phyloP scores from a whole-genome alignment of 2,329 filamentous ascomycete species.

The Alternaria novae-zelandiae region DNA sequence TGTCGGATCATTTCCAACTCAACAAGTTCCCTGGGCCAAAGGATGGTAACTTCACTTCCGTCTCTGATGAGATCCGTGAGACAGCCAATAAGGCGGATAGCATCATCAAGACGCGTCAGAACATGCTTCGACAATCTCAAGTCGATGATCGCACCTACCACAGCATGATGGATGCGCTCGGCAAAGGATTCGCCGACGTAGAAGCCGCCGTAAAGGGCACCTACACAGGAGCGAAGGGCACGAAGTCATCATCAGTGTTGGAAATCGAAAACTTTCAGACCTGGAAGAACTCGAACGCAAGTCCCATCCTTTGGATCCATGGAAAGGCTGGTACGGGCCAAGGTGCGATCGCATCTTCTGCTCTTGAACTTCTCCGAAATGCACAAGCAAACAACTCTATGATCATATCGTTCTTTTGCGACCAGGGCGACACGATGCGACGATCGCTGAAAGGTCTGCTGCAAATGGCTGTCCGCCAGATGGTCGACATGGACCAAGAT shows the following conservation, averaged over 20 bases:
- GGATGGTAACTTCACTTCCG: conserved; percentile 34
- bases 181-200: conserved; percentile 27
- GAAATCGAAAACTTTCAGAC: conserved; percentile 18
- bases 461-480: conserved; percentile 25
- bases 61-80: conserved; percentile 31
- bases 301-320: conserved; percentile 30
- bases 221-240: conserved; percentile 15
- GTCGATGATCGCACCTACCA: conserved; percentile 24
- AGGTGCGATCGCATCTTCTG: conserved; percentile 26
- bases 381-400: conserved; percentile 7
- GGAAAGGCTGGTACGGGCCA: conserved; percentile 30
- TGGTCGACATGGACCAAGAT: conserved; percentile 26
- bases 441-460: conserved; percentile 20
- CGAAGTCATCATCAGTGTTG: conserved; percentile 18
- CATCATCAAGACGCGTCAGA: conserved; percentile 30
- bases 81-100: conserved; percentile 24
- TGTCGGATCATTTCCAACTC: conserved; percentile 37
- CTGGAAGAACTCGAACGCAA: conserved; percentile 14
- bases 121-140: conserved; percentile 22
- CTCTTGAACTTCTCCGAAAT: conserved; percentile 19
- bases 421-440: conserved; percentile 27
- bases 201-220: conserved; percentile 19
- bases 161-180: conserved; percentile 22
- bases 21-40: conserved; percentile 39
- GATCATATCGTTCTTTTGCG: conserved; percentile 31